Percentiles rank a stretch among this genome's conserved stretches.
Conservation (phyloP, 495 filamentous ascomycete species). For the Penicillium parvum region DNA sequence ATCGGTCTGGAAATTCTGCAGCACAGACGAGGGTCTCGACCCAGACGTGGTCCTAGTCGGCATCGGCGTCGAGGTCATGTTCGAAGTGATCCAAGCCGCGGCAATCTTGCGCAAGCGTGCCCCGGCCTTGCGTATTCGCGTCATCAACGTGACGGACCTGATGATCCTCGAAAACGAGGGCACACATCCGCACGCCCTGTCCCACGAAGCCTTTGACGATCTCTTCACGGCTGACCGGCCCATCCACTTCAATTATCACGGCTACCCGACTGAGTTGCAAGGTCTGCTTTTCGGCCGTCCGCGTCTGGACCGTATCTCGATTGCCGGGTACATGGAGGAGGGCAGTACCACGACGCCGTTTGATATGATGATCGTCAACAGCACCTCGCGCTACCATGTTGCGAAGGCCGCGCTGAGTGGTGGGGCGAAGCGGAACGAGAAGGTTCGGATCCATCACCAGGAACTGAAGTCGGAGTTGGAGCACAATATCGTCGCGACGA, state of each 20-base stretch:
- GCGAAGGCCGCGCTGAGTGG: conserved; percentile 53
- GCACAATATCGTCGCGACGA: conserved; percentile 46
- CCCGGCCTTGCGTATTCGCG: conserved; percentile 55
- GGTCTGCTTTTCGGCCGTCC: conserved; percentile 60
- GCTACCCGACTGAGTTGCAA: conserved; percentile 59
- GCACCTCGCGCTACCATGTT: conserved; percentile 59
- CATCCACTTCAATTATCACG: conserved; percentile 70
- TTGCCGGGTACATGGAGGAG: conserved; percentile 66
- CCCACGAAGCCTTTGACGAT: conserved; percentile 47
- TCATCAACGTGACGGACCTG: conserved; percentile 71
- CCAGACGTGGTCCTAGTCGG: conserved; percentile 68
- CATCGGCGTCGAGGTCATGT: conserved; percentile 67
- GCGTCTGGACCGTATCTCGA: conserved; percentile 45
- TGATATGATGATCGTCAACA: conserved; percentile 69
- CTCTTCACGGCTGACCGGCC: conserved; percentile 59
- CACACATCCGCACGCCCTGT: conserved; percentile 59
- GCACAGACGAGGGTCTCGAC: conserved; percentile 51
- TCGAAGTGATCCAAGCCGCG: conserved; percentile 64
- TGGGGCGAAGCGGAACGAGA: conserved; percentile 46
- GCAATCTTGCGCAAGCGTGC: conserved; percentile 49
- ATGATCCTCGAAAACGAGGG: conserved; percentile 61
- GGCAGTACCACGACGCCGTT: conserved; percentile 70
- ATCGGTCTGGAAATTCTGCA: conserved; percentile 62
- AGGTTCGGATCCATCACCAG: conserved; percentile 44
- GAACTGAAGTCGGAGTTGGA: conserved; percentile 45